Evolutionary conservation across 345 rosid genomes (phyloP).

Genomic region (Citrus cavaleriei): DNA sequence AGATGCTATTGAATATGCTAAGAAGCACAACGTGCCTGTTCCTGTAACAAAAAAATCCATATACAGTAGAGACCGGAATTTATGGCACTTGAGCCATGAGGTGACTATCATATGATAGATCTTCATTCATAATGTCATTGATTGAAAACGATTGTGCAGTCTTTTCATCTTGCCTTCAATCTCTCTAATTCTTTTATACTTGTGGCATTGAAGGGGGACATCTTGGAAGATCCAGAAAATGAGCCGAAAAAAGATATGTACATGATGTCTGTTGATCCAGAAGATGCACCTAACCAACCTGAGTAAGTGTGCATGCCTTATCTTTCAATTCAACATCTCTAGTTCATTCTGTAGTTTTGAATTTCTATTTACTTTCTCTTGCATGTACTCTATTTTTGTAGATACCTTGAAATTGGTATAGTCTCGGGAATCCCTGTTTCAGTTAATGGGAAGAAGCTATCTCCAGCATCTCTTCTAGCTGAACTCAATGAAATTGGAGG

Average conservation of each 20-base stretch:
- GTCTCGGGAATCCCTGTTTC: constrained; percentile 76
- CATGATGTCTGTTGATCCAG: constrained; percentile 90
- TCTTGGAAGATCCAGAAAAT: constrained; percentile 88
- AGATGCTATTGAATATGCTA: constrained; percentile 94
- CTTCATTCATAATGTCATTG: not conserved
- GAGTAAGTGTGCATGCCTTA: constrained; percentile 42
- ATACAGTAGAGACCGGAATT: constrained; percentile 91
- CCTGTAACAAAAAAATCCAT: constrained; percentile 95
- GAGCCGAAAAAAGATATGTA: constrained; percentile 94
- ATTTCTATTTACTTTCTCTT: not conserved
- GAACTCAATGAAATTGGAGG: constrained; percentile 78
- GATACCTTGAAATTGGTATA: constrained; percentile 70
- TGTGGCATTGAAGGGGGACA: constrained; percentile 64
- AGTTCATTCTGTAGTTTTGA: not conserved
- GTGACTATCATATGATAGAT: constrained; percentile 25
- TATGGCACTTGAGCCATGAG: constrained; percentile 98
- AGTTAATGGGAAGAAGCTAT: constrained; percentile 56
- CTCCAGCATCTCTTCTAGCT: constrained; percentile 74
- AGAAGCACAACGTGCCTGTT: constrained; percentile 88
- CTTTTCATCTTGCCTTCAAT: not conserved
- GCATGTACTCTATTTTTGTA: constrained; percentile 15
- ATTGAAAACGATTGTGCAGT: not conserved
- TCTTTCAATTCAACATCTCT: not conserved
- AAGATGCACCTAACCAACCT: constrained; percentile 78
- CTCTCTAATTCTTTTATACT: not conserved